phyloP scores from a whole-genome alignment of 345 rosid species.

The Gossypium raimondii region DNA sequence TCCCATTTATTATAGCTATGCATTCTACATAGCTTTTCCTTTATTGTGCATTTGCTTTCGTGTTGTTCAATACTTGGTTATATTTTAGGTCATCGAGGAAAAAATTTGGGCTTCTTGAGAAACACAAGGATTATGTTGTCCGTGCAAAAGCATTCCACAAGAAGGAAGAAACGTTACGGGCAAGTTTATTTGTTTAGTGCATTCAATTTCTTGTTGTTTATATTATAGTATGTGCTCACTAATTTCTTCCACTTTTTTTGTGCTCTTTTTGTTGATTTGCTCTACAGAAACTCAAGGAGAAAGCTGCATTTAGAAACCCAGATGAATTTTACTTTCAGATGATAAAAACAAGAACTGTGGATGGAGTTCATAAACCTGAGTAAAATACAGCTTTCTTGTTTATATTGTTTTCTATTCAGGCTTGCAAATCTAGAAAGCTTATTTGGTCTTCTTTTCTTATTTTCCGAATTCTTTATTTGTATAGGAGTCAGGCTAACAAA shows the following conservation, averaged over 20 bases:
- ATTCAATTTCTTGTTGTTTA: neutral
- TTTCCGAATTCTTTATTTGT: neutral
- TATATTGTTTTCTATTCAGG: constrained; percentile 6
- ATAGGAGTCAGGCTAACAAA: constrained; percentile 64
- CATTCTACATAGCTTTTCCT: neutral
- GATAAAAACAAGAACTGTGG: constrained; percentile 54
- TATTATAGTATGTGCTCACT: neutral
- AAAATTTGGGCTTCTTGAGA: constrained; percentile 76
- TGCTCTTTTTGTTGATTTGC: neutral
- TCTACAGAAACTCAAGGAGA: constrained; percentile 67
- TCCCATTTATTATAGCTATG: neutral
- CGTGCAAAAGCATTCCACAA: constrained; percentile 71
- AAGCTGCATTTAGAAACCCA: constrained; percentile 78
- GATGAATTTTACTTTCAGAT: constrained; percentile 85
- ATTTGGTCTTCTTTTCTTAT: neutral
- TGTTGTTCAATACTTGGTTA: neutral
- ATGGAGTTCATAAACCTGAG: constrained; percentile 67
- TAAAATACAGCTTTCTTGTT: constrained; percentile 23
- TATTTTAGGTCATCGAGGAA: constrained; percentile 54
- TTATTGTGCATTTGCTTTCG: neutral
- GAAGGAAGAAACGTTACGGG: constrained; percentile 61
- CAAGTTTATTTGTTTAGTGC: constrained; percentile 12
- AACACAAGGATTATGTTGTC: constrained; percentile 84
- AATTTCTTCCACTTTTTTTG: neutral
- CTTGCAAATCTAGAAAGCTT: neutral